These are phyloP conservation scores for Hypocrella siamensis DNA, from an alignment of 2,329 filamentous ascomycete genomes.

Conservation along the genomic window DNA sequence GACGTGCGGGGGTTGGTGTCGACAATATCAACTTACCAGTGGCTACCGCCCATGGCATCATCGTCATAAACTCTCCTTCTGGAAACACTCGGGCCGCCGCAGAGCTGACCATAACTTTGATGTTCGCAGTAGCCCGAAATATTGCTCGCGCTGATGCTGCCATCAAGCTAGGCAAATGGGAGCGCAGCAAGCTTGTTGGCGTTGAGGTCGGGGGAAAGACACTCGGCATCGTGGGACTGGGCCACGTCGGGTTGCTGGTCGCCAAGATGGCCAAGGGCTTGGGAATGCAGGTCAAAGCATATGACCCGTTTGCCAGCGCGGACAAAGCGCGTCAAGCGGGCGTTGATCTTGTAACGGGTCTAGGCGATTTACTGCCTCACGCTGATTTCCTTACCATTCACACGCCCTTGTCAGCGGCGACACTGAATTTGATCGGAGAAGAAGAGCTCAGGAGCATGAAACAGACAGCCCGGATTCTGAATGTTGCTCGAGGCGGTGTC, in stretches of 20 bases:
- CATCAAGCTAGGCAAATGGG: conserved; percentile 60
- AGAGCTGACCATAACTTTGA: conserved; percentile 60
- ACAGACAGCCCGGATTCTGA: conserved; percentile 55
- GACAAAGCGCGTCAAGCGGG: conserved; percentile 55
- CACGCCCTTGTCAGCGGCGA: conserved; percentile 64
- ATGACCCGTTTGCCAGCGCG: conserved; percentile 63
- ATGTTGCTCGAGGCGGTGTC: conserved; percentile 66
- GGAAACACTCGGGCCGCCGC: conserved; percentile 72
- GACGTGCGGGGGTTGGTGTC: conserved; percentile 65
- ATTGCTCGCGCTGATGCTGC: conserved; percentile 54
- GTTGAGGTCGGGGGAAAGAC: conserved; percentile 67
- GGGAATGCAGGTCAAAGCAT: conserved; percentile 59
- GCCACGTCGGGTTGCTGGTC: conserved; percentile 72
- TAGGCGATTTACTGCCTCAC: conserved; percentile 44
- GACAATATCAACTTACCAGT: conserved; percentile 67
- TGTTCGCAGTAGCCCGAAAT: conserved; percentile 61
- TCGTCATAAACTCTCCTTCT: conserved; percentile 65
- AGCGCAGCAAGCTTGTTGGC: conserved; percentile 57
- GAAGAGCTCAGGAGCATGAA: conserved; percentile 58
- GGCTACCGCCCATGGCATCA: conserved; percentile 57
- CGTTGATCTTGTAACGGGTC: conserved; percentile 42
- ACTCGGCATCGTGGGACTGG: conserved; percentile 60
- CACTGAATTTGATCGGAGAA: conserved; percentile 55
- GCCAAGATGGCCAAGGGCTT: conserved; percentile 64
- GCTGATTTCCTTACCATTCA: conserved; percentile 71